Evolutionary conservation across 495 filamentous ascomycete species (phyloP), one percentile per base, ranked within the genome.

Genomic region (Thozetella sp.): DNA sequence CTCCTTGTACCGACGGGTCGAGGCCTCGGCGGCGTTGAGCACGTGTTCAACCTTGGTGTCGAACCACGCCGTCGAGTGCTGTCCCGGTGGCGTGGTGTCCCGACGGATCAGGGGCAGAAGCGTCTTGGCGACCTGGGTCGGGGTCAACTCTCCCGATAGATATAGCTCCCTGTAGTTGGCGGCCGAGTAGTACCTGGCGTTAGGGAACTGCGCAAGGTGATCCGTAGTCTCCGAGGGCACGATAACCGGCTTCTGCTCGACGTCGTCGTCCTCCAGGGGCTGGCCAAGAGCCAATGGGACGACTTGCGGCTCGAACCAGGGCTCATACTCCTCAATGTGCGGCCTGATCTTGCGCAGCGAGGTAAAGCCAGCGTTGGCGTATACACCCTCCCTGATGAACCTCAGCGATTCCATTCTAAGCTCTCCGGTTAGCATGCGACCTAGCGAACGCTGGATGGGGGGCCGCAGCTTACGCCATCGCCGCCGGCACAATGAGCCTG

Each of bases 281-380:
- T 62, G 26, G 22, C 62, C 20, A 58, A 51, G 6, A 22, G 63
- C 59, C 50, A 84, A 63, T 1, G 88, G 90, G 23, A 91, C 84
- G 40, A 96, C 88, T 30, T 89, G 88, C 2, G 93, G 92, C 65
- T 95, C 92, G 67, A 85, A 93, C 59, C 89, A 83, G 17, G 88
- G 82, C 50, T 84, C 73, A 61, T 89, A 87, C 15, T 79, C 68
- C 37, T 86, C 76, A 15, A 96, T 80, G 40, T 86, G 72, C 11
- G 70, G 65, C 19, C 66, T 62, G 22, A 91, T 76, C 22, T 83
- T 68, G 23, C 84, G 80, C 15, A 95, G 79, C 3, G 75, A 65
- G 51, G 69, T 73, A 60, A 96, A 93, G 3, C 88, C 88, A 23
- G 90, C 90, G 72, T 91, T 92, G 57, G 69, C 75, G 89, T 90